Conservation (phyloP, 495 filamentous ascomycete genomes). For the Trichoderma orchidacearum region DNA sequence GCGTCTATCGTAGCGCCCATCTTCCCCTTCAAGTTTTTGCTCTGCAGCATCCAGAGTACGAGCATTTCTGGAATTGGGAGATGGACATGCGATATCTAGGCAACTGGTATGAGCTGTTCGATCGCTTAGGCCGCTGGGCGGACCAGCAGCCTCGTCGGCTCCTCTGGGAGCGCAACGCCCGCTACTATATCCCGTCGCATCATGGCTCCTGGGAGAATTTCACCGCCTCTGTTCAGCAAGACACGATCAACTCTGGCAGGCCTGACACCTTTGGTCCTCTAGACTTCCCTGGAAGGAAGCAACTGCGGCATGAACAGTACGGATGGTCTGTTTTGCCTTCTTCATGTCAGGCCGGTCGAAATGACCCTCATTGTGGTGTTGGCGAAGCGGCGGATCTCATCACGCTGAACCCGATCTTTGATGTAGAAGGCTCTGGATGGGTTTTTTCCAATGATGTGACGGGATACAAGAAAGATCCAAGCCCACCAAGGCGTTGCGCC, state of each 20-base stretch:
- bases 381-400: slow-evolving; percentile 90
- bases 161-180: slow-evolving; percentile 78
- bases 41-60: slow-evolving; percentile 79
- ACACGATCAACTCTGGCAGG: slow-evolving; percentile 41
- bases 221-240: slow-evolving; percentile 31
- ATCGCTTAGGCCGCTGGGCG: slow-evolving; percentile 60
- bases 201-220: slow-evolving; percentile 90
- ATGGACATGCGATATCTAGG: slow-evolving; percentile 90
- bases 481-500: slow-evolving; percentile 65
- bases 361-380: slow-evolving; percentile 67
- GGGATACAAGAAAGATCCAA: slow-evolving; percentile 60
- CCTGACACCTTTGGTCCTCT: slow-evolving; percentile 69
- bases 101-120: slow-evolving; percentile 87
- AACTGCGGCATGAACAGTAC: slow-evolving; percentile 46
- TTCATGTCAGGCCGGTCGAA: slow-evolving; percentile 43
- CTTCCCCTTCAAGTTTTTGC: slow-evolving; percentile 90
- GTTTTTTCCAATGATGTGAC: slow-evolving; percentile 72
- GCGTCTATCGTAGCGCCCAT: slow-evolving; percentile 79
- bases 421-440: slow-evolving; percentile 80
- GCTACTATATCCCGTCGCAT: slow-evolving; percentile 78
- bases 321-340: slow-evolving; percentile 43
- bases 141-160: slow-evolving; percentile 65
- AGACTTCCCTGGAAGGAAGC: slow-evolving; percentile 38
- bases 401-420: slow-evolving; percentile 87
- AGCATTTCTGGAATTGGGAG: slow-evolving; percentile 97